Evolutionary conservation across 805 yeast genomes (phyloP).

Genomic region (Grigorovia humatica): DNA sequence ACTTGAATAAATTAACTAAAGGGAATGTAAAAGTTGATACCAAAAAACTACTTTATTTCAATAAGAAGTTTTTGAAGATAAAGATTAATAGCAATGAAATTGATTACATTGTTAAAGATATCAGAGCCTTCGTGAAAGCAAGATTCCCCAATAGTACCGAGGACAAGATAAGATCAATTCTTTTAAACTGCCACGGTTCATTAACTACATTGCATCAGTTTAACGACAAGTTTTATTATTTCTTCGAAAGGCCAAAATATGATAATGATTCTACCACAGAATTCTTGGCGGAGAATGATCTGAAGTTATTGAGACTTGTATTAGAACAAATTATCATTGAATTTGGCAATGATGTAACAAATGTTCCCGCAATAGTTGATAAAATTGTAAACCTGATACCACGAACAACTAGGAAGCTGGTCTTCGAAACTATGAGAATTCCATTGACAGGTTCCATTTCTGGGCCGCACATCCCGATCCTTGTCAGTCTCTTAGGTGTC

Average conservation of each 20-base stretch:
- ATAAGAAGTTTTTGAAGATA: constrained; percentile 52
- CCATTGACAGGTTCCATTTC: constrained; percentile 62
- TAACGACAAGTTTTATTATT: constrained; percentile 35
- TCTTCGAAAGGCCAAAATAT: constrained; percentile 33
- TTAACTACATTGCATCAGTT: constrained; percentile 48
- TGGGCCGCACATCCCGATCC: constrained; percentile 55
- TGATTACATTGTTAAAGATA: constrained; percentile 29
- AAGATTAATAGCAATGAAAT: constrained; percentile 34
- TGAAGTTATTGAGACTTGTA: neutral
- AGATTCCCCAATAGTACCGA: constrained; percentile 1
- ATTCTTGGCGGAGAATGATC: neutral
- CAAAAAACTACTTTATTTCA: constrained; percentile 64
- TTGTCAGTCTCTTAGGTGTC: constrained; percentile 46
- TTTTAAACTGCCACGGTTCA: constrained; percentile 38
- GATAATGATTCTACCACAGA: neutral
- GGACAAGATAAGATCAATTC: constrained; percentile 31
- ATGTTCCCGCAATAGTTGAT: neutral
- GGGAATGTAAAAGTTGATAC: constrained; percentile 91
- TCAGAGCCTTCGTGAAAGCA: constrained; percentile 13
- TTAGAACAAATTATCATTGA: neutral
- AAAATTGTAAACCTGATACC: neutral
- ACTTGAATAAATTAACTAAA: constrained; percentile 65
- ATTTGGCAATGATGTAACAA: neutral
- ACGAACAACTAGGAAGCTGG: constrained; percentile 23
- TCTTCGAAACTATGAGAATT: constrained; percentile 52